Percentiles rank a stretch among this genome's conserved stretches.
phyloP scores from a whole-genome alignment of 1,284 basidiomycete genomes.

The Kalmanozyma brasiliensis region DNA sequence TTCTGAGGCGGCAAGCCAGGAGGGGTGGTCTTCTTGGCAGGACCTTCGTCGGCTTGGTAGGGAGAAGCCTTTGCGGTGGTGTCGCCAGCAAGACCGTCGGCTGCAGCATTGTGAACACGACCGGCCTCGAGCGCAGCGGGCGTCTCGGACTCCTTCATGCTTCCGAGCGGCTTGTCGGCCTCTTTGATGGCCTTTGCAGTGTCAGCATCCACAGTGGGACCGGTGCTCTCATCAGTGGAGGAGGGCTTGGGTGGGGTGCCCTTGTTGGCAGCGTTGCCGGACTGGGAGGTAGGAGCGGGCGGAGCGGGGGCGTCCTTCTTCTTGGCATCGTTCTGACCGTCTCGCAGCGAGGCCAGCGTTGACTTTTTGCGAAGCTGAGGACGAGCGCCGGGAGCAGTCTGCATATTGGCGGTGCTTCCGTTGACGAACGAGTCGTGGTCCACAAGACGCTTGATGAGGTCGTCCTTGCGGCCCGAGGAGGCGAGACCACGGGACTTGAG shows the following conservation, averaged over 20 bases:
- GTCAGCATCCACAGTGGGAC: conserved; percentile 38
- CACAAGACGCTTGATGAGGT: conserved; percentile 59
- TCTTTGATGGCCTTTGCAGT: conserved; percentile 38
- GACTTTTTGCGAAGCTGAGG: conserved; percentile 50
- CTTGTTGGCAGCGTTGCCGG: conserved; percentile 19
- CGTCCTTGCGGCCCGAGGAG: conserved; percentile 56
- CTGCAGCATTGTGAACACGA: conserved; percentile 48
- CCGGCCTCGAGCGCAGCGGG: conserved; percentile 53
- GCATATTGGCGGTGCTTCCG: conserved; percentile 45
- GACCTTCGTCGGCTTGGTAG: conserved; percentile 26
- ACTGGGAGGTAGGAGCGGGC: conserved; percentile 26
- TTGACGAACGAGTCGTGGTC: conserved; percentile 54
- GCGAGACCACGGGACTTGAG: conserved; percentile 61
- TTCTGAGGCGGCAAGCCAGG: conserved; percentile 56
- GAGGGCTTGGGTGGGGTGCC: conserved; percentile 20
- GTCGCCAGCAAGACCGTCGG: conserved; percentile 38
- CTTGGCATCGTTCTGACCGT: conserved; percentile 8
- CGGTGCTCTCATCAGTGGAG: conserved; percentile 4
- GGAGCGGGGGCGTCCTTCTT: conserved; percentile 23
- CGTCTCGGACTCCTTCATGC: conserved; percentile 46
- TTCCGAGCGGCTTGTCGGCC: conserved; percentile 40
- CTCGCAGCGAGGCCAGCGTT: conserved; percentile 52
- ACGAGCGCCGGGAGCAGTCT: conserved; percentile 21
- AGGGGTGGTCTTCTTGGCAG: conserved; percentile 43
- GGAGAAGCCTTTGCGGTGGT: conserved; percentile 42